A percentile compares a stretch with the other conserved stretches of the same genome.
These are phyloP conservation scores for Nyctanthes arbortristis DNA, from an alignment of 257 asterid genomes.

Conservation along the genomic window DNA sequence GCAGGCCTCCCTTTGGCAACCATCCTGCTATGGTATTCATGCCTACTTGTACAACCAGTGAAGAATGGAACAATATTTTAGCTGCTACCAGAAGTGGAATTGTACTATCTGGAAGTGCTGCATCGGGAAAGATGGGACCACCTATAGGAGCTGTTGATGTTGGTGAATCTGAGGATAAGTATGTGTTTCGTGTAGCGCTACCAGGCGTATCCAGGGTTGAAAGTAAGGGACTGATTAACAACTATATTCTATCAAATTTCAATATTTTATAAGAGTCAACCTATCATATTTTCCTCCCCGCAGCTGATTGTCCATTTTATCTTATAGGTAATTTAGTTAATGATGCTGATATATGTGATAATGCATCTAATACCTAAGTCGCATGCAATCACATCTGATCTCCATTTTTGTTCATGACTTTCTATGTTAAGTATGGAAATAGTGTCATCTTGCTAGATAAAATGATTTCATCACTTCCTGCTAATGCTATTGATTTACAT, in stretches of 20 bases:
- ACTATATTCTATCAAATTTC: not conserved
- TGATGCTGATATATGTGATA: not conserved
- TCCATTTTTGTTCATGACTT: not conserved
- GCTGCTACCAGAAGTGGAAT: slow-evolving; percentile 35
- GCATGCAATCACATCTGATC: not conserved
- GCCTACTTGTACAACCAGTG: slow-evolving; percentile 32
- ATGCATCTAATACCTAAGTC: not conserved
- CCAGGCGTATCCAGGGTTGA: slow-evolving; percentile 47
- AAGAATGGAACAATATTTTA: slow-evolving; percentile 41
- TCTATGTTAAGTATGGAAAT: too few relatives aligned
- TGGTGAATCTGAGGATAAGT: slow-evolving; percentile 41
- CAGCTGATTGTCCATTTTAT: not conserved
- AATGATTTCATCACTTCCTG: too few relatives aligned
- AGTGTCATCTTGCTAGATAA: too few relatives aligned
- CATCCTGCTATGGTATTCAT: slow-evolving; percentile 46
- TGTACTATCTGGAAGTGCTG: slow-evolving; percentile 45
- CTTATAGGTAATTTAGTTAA: not conserved
- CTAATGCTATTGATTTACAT: too few relatives aligned
- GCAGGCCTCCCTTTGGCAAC: slow-evolving; percentile 6
- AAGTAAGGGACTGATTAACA: slow-evolving; percentile 29
- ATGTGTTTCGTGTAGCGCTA: slow-evolving; percentile 47
- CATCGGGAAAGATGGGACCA: slow-evolving; percentile 42
- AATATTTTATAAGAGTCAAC: not conserved
- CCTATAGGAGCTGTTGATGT: slow-evolving; percentile 46
- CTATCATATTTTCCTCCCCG: not conserved